These are phyloP conservation scores for Pseudozyma sp. DNA, from an alignment of 1,284 basidiomycete genomes.

Conservation along the genomic window DNA sequence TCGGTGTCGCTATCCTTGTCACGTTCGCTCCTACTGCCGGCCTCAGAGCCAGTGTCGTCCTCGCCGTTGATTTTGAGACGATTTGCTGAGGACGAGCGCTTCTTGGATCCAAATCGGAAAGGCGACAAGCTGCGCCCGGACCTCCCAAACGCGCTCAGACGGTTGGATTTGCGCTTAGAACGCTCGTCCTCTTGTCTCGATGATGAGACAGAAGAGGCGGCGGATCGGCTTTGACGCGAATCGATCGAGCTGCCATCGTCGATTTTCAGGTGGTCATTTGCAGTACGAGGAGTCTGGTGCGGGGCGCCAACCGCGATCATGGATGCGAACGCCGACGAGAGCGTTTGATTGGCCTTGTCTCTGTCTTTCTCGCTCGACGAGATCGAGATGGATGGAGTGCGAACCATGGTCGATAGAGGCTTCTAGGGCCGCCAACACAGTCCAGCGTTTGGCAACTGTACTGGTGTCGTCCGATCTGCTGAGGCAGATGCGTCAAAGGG, in stretches of 20 bases:
- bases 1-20: constrained; percentile 48
- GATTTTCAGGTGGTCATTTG: constrained; percentile 31
- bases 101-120: constrained; percentile 36
- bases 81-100: constrained; percentile 30
- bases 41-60: constrained; percentile 23
- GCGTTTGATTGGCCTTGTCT: constrained; percentile 24
- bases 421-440: background rate
- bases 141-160: constrained; percentile 29
- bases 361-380: constrained; percentile 31
- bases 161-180: constrained; percentile 16
- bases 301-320: constrained; percentile 45
- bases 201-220: constrained; percentile 1
- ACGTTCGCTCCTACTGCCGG: constrained; percentile 20
- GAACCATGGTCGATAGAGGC: constrained; percentile 18
- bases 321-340: constrained; percentile 46
- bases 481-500: too few species aligned
- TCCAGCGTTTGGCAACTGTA: too few species aligned
- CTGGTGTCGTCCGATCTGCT: too few species aligned
- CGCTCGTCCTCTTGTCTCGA: constrained; percentile 18
- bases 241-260: constrained; percentile 22
- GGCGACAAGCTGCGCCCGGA: constrained; percentile 42
- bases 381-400: constrained; percentile 31
- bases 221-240: constrained; percentile 7
- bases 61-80: constrained; percentile 28
- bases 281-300: constrained; percentile 19